A percentile compares a stretch with the other conserved stretches of the same genome.
Evolutionary conservation across 805 yeast genomes (phyloP).

Genomic region (Lipomyces kockii): DNA sequence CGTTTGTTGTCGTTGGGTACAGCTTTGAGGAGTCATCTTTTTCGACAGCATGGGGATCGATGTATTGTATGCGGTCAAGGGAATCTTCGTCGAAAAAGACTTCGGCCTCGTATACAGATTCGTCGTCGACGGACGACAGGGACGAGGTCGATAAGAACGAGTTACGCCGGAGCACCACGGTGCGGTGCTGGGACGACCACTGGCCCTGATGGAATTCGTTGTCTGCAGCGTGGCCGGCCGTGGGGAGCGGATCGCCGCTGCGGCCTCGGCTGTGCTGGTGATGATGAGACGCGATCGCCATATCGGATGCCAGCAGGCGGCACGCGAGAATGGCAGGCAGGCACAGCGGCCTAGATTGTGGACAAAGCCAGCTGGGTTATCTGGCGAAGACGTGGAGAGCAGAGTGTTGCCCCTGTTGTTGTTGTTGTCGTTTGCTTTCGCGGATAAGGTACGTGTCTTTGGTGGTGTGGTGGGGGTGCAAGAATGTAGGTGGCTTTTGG

Average conservation of each 20-base stretch:
- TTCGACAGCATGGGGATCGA: conserved; percentile 18
- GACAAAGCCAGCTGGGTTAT: not conserved
- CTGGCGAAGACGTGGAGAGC: not conserved
- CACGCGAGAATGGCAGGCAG: not conserved
- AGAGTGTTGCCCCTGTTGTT: not conserved
- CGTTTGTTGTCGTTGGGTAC: conserved; percentile 21
- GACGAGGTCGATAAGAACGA: conserved; percentile 5
- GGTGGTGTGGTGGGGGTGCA: too few relatives aligned
- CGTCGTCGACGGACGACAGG: conserved; percentile 23
- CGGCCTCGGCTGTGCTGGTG: not conserved
- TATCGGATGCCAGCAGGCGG: not conserved
- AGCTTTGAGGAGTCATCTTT: conserved; percentile 27
- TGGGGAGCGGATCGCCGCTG: conserved; percentile 19
- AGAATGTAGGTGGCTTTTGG: too few relatives aligned
- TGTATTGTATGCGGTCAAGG: conserved; percentile 8
- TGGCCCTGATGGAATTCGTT: conserved; percentile 12
- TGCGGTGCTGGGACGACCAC: conserved; percentile 3
- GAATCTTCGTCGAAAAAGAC: conserved; percentile 24
- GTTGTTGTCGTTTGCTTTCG: not conserved
- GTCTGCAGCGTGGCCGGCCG: conserved; percentile 23
- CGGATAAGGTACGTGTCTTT: too few relatives aligned
- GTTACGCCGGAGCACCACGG: conserved; percentile 3
- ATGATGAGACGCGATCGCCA: conserved; percentile 12
- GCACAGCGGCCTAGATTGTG: not conserved
- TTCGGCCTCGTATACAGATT: conserved; percentile 36